These are phyloP conservation scores for Pseudocercospora ulei DNA, from an alignment of 2,329 filamentous ascomycete genomes.

Conservation along the genomic window DNA sequence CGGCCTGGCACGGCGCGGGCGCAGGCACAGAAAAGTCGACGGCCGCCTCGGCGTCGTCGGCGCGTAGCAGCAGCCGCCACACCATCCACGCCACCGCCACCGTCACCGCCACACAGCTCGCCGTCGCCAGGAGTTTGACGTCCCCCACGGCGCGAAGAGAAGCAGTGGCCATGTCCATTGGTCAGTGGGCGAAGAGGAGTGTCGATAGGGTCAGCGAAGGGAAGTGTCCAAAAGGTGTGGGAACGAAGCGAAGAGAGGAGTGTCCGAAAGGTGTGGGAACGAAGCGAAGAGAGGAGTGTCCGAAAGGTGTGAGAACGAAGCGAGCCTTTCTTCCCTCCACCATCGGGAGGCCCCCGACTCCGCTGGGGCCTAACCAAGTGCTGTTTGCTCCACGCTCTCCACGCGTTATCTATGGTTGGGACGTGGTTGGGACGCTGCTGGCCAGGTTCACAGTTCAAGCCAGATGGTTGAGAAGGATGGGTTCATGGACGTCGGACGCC, in stretches of 20 bases:
- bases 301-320: no score
- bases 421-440: no score
- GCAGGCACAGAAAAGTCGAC: constrained; percentile 37
- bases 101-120: constrained; percentile 8
- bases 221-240: constrained; percentile 5
- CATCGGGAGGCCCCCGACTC: no score
- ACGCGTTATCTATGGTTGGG: no score
- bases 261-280: constrained; percentile 4
- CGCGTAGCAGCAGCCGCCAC: constrained; percentile 12
- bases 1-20: constrained; percentile 50
- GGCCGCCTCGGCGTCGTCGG: constrained; percentile 21
- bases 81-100: constrained; percentile 11
- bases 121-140: constrained; percentile 12
- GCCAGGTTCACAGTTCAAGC: no score
- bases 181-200: not conserved
- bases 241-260: not conserved
- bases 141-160: constrained; percentile 12
- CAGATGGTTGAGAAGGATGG: no score
- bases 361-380: no score
- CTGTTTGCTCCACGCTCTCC: no score
- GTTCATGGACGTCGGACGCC: no score
- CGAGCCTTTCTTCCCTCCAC: no score
- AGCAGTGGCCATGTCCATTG: no score
- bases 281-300: no score
- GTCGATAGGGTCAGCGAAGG: not conserved